Conservation (phyloP, 2,329 filamentous ascomycete species). For the Drechslerella stenobrocha region DNA sequence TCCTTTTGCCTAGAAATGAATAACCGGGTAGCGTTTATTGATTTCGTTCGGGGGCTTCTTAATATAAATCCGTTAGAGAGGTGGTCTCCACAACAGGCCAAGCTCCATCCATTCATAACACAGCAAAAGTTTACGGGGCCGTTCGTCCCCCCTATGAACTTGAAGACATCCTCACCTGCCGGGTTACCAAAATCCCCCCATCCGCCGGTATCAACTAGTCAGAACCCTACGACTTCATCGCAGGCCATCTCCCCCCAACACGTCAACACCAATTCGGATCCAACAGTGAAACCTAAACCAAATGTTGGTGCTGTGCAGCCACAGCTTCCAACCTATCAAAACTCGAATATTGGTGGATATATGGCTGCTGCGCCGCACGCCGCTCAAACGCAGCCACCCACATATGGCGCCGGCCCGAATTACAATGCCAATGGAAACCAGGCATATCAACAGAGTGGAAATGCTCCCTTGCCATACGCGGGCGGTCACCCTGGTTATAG, state of each 20-base stretch:
- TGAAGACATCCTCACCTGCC: slow-evolving; percentile 74
- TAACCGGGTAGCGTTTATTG: slow-evolving; percentile 94
- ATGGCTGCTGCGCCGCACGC: slow-evolving; percentile 13
- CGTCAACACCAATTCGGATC: slow-evolving; percentile 43
- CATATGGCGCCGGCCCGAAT: slow-evolving; percentile 40
- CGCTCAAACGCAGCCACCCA: slow-evolving; percentile 37
- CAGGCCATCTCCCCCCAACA: slow-evolving; percentile 74
- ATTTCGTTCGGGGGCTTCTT: slow-evolving; percentile 90
- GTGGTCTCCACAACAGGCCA: slow-evolving; percentile 97
- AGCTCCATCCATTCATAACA: slow-evolving; percentile 96
- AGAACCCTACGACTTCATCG: slow-evolving; percentile 66
- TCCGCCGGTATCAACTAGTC: slow-evolving; percentile 44
- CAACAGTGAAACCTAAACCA: slow-evolving; percentile 79
- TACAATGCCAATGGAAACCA: slow-evolving; percentile 54
- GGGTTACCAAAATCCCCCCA: slow-evolving; percentile 63
- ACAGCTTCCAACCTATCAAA: slow-evolving; percentile 44
- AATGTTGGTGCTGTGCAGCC: slow-evolving; percentile 48
- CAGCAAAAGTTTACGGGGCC: slow-evolving; percentile 96
- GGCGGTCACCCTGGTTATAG: slow-evolving; percentile 25
- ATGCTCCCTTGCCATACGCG: slow-evolving; percentile 31
- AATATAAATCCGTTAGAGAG: slow-evolving; percentile 94
- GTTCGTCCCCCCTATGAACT: slow-evolving; percentile 95
- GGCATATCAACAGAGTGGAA: slow-evolving; percentile 48
- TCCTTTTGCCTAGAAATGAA: slow-evolving; percentile 76
- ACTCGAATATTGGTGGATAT: slow-evolving; percentile 29